Evolutionary conservation across 305 asterid species (phyloP).

Genomic region (Andrographis paniculata): DNA sequence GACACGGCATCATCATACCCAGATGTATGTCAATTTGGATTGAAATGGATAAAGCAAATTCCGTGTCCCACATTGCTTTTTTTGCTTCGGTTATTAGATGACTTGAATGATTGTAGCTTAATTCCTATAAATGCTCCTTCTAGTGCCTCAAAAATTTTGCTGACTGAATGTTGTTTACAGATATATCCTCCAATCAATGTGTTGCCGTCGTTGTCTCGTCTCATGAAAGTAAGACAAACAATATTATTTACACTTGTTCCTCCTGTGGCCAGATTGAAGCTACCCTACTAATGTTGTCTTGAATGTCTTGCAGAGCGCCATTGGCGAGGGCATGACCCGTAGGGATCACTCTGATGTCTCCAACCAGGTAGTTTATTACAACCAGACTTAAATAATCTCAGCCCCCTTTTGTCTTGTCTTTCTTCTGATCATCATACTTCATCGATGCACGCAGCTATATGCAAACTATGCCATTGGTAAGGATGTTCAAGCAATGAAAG

Average conservation of each 20-base stretch:
- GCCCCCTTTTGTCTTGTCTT: too few relatives aligned
- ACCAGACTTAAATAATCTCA: too few relatives aligned
- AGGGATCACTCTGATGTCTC: conserved; percentile 96
- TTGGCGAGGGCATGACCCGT: conserved; percentile 99
- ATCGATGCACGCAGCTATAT: conserved; percentile 44
- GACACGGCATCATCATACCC: too few relatives aligned
- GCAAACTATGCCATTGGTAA: conserved; percentile 98
- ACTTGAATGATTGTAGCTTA: too few relatives aligned
- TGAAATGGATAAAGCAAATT: too few relatives aligned
- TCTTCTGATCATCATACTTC: too few relatives aligned
- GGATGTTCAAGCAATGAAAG: conserved; percentile 99
- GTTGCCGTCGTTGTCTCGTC: conserved; percentile 93
- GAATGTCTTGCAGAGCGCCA: conserved; percentile 70
- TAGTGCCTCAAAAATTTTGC: not conserved
- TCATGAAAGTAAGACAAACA: conserved; percentile 71
- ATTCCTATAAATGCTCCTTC: not conserved
- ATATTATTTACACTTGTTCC: not conserved
- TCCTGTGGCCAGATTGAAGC: not conserved
- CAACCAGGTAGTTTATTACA: conserved; percentile 92
- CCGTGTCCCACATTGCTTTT: too few relatives aligned
- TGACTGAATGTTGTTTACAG: conserved; percentile 28
- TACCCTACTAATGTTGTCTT: not conserved
- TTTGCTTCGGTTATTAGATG: too few relatives aligned
- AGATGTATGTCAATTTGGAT: too few relatives aligned
- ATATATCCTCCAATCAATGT: conserved; percentile 98